phyloP scores from a whole-genome alignment of 805 yeast species.

The Yueomyces sinensis region DNA sequence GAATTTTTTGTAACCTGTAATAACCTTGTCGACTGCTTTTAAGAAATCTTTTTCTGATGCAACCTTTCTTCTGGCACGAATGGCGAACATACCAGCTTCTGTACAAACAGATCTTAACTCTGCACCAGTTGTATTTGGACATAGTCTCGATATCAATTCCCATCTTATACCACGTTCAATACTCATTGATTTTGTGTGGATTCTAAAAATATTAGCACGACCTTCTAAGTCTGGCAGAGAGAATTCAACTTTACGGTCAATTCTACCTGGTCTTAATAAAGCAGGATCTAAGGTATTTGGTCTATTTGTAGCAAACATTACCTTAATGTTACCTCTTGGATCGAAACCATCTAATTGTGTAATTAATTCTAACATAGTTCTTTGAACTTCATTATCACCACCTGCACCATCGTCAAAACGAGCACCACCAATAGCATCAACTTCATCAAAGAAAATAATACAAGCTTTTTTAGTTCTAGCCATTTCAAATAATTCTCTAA shows the following conservation, averaged over 20 bases:
- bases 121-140: conserved; percentile 98
- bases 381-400: conserved; percentile 97
- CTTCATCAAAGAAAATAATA: conserved; percentile 94
- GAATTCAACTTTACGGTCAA: conserved; percentile 96
- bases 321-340: conserved; percentile 97
- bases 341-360: conserved; percentile 98
- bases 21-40: conserved; percentile 96
- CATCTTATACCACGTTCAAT: conserved; percentile 96
- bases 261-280: conserved; percentile 93
- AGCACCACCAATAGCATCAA: conserved; percentile 99
- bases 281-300: conserved; percentile 99
- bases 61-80: conserved; percentile 94
- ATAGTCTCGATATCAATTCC: conserved; percentile 93
- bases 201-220: conserved; percentile 92
- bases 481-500: conserved; percentile 96
- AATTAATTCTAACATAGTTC: conserved; percentile 97
- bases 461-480: conserved; percentile 98
- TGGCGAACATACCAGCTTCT: conserved; percentile 99
- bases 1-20: conserved; percentile 96
- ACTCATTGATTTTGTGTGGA: conserved; percentile 95
- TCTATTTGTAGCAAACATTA: conserved; percentile 98
- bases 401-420: conserved; percentile 99
- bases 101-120: conserved; percentile 97
- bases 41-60: conserved; percentile 97
- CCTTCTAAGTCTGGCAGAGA: conserved; percentile 95